Percentiles rank a stretch among this genome's conserved stretches.
These are phyloP conservation scores for Bolboschoenus planiculmis DNA, from an alignment of 176 grass and related monocot species.

Conservation along the genomic window DNA sequence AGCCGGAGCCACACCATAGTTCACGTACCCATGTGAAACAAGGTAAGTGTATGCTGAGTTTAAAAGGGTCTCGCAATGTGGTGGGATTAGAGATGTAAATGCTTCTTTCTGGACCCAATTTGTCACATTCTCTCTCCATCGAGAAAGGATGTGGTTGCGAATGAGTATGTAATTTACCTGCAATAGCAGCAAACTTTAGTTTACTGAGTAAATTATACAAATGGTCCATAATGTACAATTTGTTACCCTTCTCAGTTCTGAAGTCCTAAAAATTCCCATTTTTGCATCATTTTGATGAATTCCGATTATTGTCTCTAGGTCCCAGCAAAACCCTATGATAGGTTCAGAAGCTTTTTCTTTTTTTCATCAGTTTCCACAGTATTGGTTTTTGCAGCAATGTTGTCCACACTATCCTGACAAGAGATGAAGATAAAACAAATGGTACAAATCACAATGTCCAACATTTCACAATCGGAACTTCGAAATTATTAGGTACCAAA, in stretches of 20 bases:
- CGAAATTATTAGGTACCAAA: neutral
- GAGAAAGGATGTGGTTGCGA: slow-evolving; percentile 75
- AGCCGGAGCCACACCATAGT: slow-evolving; percentile 72
- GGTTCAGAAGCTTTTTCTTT: no score
- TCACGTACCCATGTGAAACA: slow-evolving; percentile 72
- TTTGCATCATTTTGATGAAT: neutral
- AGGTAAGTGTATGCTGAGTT: slow-evolving; percentile 81
- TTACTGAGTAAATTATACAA: neutral
- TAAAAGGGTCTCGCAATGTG: slow-evolving; percentile 70
- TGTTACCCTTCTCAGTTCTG: neutral
- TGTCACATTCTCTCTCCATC: slow-evolving; percentile 76
- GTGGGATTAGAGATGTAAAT: slow-evolving; percentile 54
- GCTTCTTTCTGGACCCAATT: slow-evolving; percentile 72
- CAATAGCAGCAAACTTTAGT: neutral
- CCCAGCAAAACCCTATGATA: no score
- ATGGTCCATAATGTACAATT: neutral
- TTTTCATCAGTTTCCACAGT: no score
- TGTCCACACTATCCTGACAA: neutral
- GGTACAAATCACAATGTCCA: neutral
- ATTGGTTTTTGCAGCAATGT: neutral
- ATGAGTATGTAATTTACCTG: slow-evolving; percentile 97
- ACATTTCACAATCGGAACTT: neutral
- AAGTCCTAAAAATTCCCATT: neutral
- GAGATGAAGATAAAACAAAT: neutral
- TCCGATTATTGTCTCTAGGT: neutral